These are phyloP conservation scores for Backusella tarrabulga DNA, from an alignment of 192 early-diverging fungal species.

Conservation along the genomic window DNA sequence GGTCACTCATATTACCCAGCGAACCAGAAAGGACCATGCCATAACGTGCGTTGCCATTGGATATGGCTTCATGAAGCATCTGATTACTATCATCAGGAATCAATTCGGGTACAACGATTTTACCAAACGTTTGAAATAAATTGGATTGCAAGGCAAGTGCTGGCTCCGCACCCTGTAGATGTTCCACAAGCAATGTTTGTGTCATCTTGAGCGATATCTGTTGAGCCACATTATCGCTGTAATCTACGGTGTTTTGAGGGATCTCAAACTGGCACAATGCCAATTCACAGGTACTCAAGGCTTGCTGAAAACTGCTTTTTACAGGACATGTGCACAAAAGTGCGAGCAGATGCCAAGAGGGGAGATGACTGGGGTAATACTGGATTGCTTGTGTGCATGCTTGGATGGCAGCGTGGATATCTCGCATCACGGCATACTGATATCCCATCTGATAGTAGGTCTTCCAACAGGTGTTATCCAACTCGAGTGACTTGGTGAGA, in stretches of 20 bases:
- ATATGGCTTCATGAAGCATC: constrained; percentile 28
- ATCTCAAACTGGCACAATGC: constrained; percentile 49
- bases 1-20: constrained; percentile 1
- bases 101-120: constrained; percentile 42
- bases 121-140: constrained; percentile 64
- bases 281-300: constrained; percentile 62
- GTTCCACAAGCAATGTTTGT: constrained; percentile 50
- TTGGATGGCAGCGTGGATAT: constrained; percentile 53
- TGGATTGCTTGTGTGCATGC: constrained; percentile 52
- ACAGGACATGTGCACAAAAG: constrained; percentile 58
- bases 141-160: constrained; percentile 51
- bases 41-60: constrained; percentile 11
- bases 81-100: constrained; percentile 2
- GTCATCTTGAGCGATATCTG: constrained; percentile 63
- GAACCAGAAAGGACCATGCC: constrained; percentile 17
- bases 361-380: constrained; percentile 51
- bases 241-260: constrained; percentile 28
- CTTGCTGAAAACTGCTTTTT: constrained; percentile 61
- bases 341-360: constrained; percentile 73
- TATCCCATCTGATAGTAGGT: constrained; percentile 64
- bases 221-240: constrained; percentile 23
- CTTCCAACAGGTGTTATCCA: constrained; percentile 50
- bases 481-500: constrained; percentile 49
- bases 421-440: constrained; percentile 67
- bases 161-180: constrained; percentile 47